These are phyloP conservation scores for Fusarium austroafricanum DNA, from an alignment of 2,329 filamentous ascomycete species.

Conservation along the genomic window DNA sequence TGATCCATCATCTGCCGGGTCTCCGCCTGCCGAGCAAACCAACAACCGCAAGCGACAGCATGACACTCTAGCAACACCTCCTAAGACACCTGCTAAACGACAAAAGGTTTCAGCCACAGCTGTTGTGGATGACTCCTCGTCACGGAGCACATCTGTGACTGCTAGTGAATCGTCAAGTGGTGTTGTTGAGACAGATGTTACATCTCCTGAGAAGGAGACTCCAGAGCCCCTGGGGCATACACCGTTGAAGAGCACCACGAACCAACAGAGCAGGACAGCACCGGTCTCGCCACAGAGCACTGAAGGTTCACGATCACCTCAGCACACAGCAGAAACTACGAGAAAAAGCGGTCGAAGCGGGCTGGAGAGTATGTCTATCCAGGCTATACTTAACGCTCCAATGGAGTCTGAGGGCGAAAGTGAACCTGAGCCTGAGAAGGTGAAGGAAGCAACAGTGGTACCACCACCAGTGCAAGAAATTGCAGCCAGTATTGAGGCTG, in stretches of 20 bases:
- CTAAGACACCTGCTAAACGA: slow-evolving; percentile 66
- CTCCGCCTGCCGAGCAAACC: slow-evolving; percentile 44
- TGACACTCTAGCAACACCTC: slow-evolving; percentile 63
- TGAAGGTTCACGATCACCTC: slow-evolving; percentile 44
- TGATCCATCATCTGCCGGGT: slow-evolving; percentile 49
- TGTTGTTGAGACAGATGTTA: slow-evolving; percentile 57
- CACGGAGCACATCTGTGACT: slow-evolving; percentile 54
- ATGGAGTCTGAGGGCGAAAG: slow-evolving; percentile 31
- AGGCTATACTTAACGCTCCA: slow-evolving; percentile 49
- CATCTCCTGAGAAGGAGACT: slow-evolving; percentile 62
- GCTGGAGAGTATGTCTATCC: slow-evolving; percentile 49
- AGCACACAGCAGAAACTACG: slow-evolving; percentile 15
- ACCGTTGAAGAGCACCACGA: slow-evolving; percentile 34
- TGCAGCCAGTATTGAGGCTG: slow-evolving; percentile 42
- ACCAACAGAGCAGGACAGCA: slow-evolving; percentile 27
- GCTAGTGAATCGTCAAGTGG: slow-evolving; percentile 44
- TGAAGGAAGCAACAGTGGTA: slow-evolving; percentile 15
- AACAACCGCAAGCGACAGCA: slow-evolving; percentile 55
- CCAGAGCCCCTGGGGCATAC: slow-evolving; percentile 53
- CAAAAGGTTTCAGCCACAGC: slow-evolving; percentile 52
- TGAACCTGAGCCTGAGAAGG: slow-evolving; percentile 28
- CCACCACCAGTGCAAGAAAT: slow-evolving; percentile 30
- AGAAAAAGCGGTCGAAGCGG: slow-evolving; percentile 17
- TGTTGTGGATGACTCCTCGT: slow-evolving; percentile 47
- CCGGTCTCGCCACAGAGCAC: slow-evolving; percentile 51